Conservation (phyloP, 2,329 filamentous ascomycete genomes). For the Beauveria sp. region DNA sequence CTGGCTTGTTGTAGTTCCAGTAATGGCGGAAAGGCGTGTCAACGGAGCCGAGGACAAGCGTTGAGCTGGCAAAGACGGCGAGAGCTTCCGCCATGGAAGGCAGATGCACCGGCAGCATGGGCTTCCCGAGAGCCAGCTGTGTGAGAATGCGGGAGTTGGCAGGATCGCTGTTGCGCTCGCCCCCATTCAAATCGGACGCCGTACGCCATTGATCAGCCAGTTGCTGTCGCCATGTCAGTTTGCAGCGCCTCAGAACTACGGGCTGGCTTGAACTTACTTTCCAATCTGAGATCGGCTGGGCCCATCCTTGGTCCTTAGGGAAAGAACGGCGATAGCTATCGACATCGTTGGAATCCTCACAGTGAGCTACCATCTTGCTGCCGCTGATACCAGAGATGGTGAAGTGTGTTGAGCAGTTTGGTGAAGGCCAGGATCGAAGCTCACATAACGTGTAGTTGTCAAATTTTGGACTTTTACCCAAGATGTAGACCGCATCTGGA, state of each 20-base stretch:
- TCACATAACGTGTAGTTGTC: conserved; percentile 60
- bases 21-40: conserved; percentile 53
- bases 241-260: background rate
- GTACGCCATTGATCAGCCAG: conserved; percentile 47
- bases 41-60: conserved; percentile 52
- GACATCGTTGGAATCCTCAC: conserved; percentile 46
- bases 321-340: conserved; percentile 47
- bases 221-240: conserved; percentile 22
- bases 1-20: conserved; percentile 37
- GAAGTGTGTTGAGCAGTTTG: conserved; percentile 59
- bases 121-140: conserved; percentile 39
- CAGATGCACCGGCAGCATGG: conserved; percentile 38
- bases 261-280: conserved; percentile 21
- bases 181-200: conserved; percentile 49
- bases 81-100: conserved; percentile 69
- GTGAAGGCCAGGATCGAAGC: conserved; percentile 54
- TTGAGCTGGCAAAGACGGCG: conserved; percentile 61
- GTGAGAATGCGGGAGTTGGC: conserved; percentile 50
- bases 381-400: conserved; percentile 49
- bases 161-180: conserved; percentile 46
- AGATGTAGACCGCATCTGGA: conserved; percentile 54
- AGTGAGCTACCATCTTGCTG: conserved; percentile 52
- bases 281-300: conserved; percentile 40
- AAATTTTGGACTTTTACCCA: conserved; percentile 41
- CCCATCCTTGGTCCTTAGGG: conserved; percentile 21